Evolutionary conservation across 768 basidiomycete species (phyloP).

Genomic region (Pleurotus sapidus): DNA sequence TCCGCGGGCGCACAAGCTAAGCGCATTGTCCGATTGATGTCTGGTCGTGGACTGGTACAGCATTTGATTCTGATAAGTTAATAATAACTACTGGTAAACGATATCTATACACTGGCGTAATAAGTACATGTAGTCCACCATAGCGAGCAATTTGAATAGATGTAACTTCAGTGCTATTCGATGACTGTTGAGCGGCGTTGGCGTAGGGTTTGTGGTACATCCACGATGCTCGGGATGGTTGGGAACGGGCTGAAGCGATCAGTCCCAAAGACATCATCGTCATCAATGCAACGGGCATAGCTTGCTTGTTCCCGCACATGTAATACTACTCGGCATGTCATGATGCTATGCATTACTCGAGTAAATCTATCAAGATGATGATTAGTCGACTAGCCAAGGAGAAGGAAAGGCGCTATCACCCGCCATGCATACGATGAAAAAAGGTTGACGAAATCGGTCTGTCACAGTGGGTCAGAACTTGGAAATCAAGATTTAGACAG

Average conservation of each 20-base stretch:
- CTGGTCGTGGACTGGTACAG: background rate
- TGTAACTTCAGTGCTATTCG: background rate
- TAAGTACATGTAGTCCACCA: background rate
- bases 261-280: background rate
- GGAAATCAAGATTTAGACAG: background rate
- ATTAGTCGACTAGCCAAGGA: too few relatives aligned
- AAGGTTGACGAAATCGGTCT: slow-evolving; percentile 2
- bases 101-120: background rate
- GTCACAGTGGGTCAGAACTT: background rate
- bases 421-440: background rate
- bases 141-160: background rate
- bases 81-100: slow-evolving; percentile 7
- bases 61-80: background rate
- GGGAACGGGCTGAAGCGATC: background rate
- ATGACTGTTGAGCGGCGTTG: background rate
- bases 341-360: slow-evolving; percentile 2
- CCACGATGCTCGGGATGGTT: background rate
- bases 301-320: slow-evolving; percentile 5
- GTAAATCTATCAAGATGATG: background rate
- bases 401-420: too few relatives aligned
- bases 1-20: slow-evolving; percentile 20
- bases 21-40: background rate
- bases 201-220: background rate
- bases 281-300: background rate
- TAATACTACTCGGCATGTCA: slow-evolving; percentile 1